phyloP scores from a whole-genome alignment of 2,329 filamentous ascomycete genomes.

The Ophiostoma angusticollis region DNA sequence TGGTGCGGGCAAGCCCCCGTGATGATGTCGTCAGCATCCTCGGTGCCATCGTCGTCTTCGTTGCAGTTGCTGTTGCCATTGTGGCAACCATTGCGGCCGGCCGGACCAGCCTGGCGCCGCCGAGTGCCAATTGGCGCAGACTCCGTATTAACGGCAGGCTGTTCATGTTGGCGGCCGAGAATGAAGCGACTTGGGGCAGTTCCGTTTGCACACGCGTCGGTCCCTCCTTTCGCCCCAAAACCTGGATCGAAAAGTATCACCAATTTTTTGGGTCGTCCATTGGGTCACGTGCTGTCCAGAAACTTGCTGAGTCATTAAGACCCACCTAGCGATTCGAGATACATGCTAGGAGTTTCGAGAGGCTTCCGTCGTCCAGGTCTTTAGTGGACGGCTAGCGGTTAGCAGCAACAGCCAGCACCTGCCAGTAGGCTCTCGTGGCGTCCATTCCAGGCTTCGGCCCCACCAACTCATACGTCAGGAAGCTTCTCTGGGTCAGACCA shows the following conservation, averaged over 20 bases:
- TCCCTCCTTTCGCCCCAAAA: too few relatives aligned
- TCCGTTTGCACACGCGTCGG: too few relatives aligned
- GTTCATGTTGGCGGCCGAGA: too few relatives aligned
- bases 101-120: conserved; percentile 15
- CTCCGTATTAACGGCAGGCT: conserved; percentile 8
- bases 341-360: conserved; percentile 10
- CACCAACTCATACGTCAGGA: too few relatives aligned
- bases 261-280: conserved; percentile 1
- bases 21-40: too few relatives aligned
- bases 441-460: too few relatives aligned
- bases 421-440: background rate
- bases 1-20: too few relatives aligned
- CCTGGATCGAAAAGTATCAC: background rate
- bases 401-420: background rate
- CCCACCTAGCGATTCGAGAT: background rate
- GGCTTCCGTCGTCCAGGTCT: conserved; percentile 6
- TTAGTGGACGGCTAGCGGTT: background rate
- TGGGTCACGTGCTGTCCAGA: conserved; percentile 3
- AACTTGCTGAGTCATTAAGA: background rate
- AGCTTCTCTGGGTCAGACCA: too few relatives aligned
- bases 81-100: background rate
- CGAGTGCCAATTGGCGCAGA: conserved; percentile 26
- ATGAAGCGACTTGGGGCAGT: too few relatives aligned
- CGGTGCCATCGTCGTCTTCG: background rate
- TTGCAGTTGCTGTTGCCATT: conserved; percentile 11